Evolutionary conservation across 2,329 filamentous ascomycete species (phyloP), one percentile per base, ranked within the genome.

Genomic region (Berkeleyomyces rouxiae): DNA sequence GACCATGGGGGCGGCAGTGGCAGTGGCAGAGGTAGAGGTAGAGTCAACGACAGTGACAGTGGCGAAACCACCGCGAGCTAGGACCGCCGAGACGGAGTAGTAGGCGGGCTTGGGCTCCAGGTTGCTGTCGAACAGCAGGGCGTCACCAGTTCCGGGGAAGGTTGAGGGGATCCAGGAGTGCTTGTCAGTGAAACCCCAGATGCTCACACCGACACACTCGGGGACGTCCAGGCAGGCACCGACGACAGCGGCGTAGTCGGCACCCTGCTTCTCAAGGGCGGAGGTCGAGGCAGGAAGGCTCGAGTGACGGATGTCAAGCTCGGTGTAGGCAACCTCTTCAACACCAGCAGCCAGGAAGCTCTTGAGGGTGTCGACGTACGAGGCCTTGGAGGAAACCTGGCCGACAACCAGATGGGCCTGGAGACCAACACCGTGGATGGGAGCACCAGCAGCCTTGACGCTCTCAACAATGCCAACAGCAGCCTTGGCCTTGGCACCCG

Each of bases 361-460:
- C 47, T 72, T 65, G 60, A 80, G 76, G 55, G 75, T 75, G 1
- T 72, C 69, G 23, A 73, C 70, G 62, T 75, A 72, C 31, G 74
- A 69, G 9, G 73, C 71, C 61, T 74, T 70, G 49, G 69, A 71
- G 0, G 81, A 78, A 1, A 78, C 76, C n/a, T 69, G 67, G 67
- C 81, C 79, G 6, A 80, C 78, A 63, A 81, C 78, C 60, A 85
- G 77, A 70, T 86, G 83, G 5, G 74, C 77, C 69, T 86, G 82
- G 67, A 85, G 74, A 11, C 83, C 83, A 4, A 86, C 76, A 61
- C 83, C 82, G 66, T 86, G 79, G 66, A 86, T 82, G 63, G 77
- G 78, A n/a, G 77, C 75, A 11, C 79, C 78, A 6, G 77, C 74
- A 3, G 71, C 67, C 67, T 78, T 72, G 59, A 81, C 66, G 33